Base-by-base conservation (phyloP, 768 basidiomycete species). In the Lactarius evosmus region DNA sequence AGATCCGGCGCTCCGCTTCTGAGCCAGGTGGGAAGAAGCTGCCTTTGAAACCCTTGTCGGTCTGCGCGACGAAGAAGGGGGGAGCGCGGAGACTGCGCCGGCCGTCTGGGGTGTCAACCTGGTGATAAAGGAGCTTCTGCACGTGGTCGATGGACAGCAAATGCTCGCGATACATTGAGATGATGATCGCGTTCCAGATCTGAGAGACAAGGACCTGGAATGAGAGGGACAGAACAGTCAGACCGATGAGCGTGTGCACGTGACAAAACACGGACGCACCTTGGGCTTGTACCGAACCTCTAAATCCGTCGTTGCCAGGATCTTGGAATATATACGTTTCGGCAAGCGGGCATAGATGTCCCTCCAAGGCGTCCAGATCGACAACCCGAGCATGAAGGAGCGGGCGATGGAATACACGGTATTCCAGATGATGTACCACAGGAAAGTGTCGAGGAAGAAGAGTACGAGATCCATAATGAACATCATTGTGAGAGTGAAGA, bases 391-490 rank as follows among this genome's bases (percentile, higher is more conserved):
- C 27, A 85, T 80, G 76, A 99, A 99, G 19, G 88, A 91, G 60
- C 95, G 83, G 27, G 80, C 89, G 70, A 95, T 92, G 72, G 88
- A 90, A 78, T 91, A 91, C 61, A 95, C 91, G 11, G 94, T 95
- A 75, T 98, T 98, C 96, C 96, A 98, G 73, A 98, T 98, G 78
- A 98, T 95, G 73, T 95, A 99, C 97, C 97, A 99, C 33, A 99
- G 78, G 89, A 98, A 99, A 7, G 97, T 99, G 78, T 99, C 97
- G 76, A 99, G 81, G 85, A 98, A 99, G 84, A 93, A 99, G 51
- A 99, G 84, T 57, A 89, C 86, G 53, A 99, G 78, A 73, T 98
- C 97, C 96, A 98, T 98, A 80, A 97, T 79, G 74, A 95, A 98
- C 96, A 98, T 99, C 80, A 98, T 90, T 60, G 97, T 86, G 72